Percentiles rank a stretch among this genome's conserved stretches.
Evolutionary conservation across 805 yeast genomes (phyloP).

Genomic region (Soucietia sequanensis): DNA sequence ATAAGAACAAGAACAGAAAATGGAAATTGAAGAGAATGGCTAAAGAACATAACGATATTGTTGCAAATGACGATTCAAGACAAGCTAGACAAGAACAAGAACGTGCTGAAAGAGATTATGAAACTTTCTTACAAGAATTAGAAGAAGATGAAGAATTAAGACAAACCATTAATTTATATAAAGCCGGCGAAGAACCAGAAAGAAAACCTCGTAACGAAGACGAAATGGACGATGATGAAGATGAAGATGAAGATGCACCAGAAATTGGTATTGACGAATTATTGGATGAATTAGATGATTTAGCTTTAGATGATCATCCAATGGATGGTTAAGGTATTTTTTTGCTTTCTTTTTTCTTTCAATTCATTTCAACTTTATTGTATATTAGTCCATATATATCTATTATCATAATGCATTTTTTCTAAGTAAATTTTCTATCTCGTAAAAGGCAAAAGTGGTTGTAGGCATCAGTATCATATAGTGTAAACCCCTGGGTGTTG

Average conservation of each 20-base stretch:
- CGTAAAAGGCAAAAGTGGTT: too few relatives aligned
- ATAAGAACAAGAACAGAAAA: conserved; percentile 72
- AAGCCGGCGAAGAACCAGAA: conserved; percentile 42
- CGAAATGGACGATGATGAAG: conserved; percentile 41
- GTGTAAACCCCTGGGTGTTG: too few relatives aligned
- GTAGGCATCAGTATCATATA: too few relatives aligned
- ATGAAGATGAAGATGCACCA: conserved; percentile 85
- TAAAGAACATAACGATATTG: conserved; percentile 85
- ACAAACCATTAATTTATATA: conserved; percentile 85
- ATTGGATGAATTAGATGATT: conserved; percentile 90
- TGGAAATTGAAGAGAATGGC: conserved; percentile 99
- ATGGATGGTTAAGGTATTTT: conserved; percentile 15
- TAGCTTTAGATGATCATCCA: conserved; percentile 68
- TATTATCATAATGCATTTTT: too few relatives aligned
- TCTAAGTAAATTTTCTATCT: too few relatives aligned
- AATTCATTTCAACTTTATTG: too few relatives aligned
- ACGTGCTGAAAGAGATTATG: conserved; percentile 92
- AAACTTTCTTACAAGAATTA: conserved; percentile 90
- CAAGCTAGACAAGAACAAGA: conserved; percentile 86
- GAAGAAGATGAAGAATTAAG: conserved; percentile 97
- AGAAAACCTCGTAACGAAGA: conserved; percentile 44
- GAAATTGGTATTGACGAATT: conserved; percentile 87
- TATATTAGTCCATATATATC: too few relatives aligned
- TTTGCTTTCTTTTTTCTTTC: too few relatives aligned
- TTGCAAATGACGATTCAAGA: conserved; percentile 66